Percentiles rank a stretch among this genome's conserved stretches.
These are phyloP conservation scores for Dacryopinax spathularia DNA, from an alignment of 768 basidiomycete genomes.

Conservation along the genomic window DNA sequence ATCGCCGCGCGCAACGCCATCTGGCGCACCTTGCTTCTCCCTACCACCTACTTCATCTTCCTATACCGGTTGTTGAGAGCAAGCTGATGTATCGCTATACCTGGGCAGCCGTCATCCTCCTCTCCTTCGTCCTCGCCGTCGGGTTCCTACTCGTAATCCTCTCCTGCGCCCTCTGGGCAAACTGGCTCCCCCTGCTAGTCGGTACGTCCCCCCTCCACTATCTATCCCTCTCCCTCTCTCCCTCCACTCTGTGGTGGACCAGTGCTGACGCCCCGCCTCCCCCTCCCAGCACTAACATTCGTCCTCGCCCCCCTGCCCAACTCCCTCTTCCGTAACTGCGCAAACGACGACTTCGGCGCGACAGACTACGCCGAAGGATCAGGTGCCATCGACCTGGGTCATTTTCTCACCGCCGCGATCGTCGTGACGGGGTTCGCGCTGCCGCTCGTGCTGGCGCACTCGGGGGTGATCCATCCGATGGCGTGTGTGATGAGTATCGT, in stretches of 20 bases:
- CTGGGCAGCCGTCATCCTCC: slow-evolving; percentile 71
- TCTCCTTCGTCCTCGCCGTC: slow-evolving; percentile 92
- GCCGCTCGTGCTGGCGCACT: slow-evolving; percentile 83
- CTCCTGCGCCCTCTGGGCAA: slow-evolving; percentile 86
- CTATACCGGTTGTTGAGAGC: neutral
- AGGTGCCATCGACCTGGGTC: slow-evolving; percentile 75
- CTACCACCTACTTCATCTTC: too few species aligned
- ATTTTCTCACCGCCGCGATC: slow-evolving; percentile 80
- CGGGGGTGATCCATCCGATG: slow-evolving; percentile 65
- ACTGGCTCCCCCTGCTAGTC: slow-evolving; percentile 93
- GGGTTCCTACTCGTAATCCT: slow-evolving; percentile 98
- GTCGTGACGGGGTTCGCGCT: slow-evolving; percentile 90
- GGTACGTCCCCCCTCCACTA: slow-evolving; percentile 40
- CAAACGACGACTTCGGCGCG: slow-evolving; percentile 65
- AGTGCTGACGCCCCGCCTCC: neutral
- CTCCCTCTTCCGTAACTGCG: slow-evolving; percentile 84
- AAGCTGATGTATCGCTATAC: slow-evolving; percentile 3
- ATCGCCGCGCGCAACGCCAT: neutral
- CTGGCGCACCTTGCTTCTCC: neutral
- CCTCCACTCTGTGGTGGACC: neutral
- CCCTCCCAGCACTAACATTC: slow-evolving; percentile 65
- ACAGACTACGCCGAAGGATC: slow-evolving; percentile 49
- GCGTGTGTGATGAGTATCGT: slow-evolving; percentile 91
- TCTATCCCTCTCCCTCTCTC: slow-evolving; percentile 5
- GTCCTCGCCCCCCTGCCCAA: slow-evolving; percentile 93